Conservation (phyloP, 345 rosid species). For the Euphorbia peplus region DNA sequence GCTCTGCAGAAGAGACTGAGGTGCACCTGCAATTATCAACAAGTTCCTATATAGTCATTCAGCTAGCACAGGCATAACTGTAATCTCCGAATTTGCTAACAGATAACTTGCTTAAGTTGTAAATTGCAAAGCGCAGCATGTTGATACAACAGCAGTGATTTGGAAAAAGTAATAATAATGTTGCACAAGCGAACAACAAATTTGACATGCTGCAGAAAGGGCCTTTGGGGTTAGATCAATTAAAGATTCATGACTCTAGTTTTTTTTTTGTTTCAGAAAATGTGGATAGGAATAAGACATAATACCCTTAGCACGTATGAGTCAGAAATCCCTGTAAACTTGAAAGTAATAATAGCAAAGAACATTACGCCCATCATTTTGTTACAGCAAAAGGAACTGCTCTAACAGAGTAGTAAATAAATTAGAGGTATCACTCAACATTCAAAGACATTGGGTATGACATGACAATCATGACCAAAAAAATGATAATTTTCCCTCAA, state of each 20-base stretch:
- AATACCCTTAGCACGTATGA: background rate
- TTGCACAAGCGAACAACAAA: background rate
- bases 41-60: background rate
- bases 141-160: background rate
- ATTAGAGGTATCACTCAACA: background rate
- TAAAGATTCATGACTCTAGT: background rate
- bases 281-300: background rate
- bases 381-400: background rate
- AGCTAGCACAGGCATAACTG: background rate
- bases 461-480: background rate
- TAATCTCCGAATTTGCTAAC: background rate
- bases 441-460: background rate
- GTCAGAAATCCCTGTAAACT: background rate
- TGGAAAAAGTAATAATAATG: background rate
- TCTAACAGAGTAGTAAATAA: background rate
- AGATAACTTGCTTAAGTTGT: background rate
- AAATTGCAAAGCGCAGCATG: background rate
- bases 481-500: background rate
- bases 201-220: background rate
- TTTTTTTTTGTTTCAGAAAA: background rate
- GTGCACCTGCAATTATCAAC: conserved; percentile 50
- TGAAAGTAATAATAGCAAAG: background rate
- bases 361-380: background rate
- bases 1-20: conserved; percentile 65
- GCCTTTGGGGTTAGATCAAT: background rate